Conservation (phyloP, 805 yeast species). For the Candida arabinofermentans region DNA sequence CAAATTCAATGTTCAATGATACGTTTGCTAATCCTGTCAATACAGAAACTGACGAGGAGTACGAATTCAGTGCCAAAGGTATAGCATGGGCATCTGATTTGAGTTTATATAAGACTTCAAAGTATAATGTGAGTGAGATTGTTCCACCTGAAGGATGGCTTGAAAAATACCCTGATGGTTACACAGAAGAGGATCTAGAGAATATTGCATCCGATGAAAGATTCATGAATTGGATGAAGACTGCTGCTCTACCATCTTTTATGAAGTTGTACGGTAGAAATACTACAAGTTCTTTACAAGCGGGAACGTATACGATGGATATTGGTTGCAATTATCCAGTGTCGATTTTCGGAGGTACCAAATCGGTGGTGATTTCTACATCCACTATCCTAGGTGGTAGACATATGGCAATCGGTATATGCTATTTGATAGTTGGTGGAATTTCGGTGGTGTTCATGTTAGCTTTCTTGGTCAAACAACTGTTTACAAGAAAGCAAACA, state of each 20-base stretch:
- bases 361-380: conserved; percentile 76
- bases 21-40: conserved; percentile 55
- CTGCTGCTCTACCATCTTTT: conserved; percentile 89
- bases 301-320: conserved; percentile 68
- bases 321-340: conserved; percentile 82
- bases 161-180: conserved; percentile 76
- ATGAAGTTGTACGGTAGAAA: conserved; percentile 79
- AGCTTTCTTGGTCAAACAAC: conserved; percentile 73
- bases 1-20: conserved; percentile 90
- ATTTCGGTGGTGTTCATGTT: conserved; percentile 67
- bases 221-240: conserved; percentile 96
- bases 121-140: conserved; percentile 61
- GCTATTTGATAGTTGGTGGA: conserved; percentile 82
- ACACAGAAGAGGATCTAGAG: conserved; percentile 77
- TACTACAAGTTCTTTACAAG: conserved; percentile 46
- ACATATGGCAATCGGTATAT: conserved; percentile 77
- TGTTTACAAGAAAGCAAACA: conserved; percentile 42
- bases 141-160: conserved; percentile 96
- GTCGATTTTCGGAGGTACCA: conserved; percentile 80
- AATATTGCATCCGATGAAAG: conserved; percentile 74
- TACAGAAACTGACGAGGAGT: conserved; percentile 31
- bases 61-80: conserved; percentile 44
- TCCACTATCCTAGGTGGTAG: conserved; percentile 84
- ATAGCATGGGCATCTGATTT: conserved; percentile 87
- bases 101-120: conserved; percentile 66